These are phyloP conservation scores for Ambrosiella cleistominuta DNA, from an alignment of 2,329 filamentous ascomycete genomes.

Conservation along the genomic window DNA sequence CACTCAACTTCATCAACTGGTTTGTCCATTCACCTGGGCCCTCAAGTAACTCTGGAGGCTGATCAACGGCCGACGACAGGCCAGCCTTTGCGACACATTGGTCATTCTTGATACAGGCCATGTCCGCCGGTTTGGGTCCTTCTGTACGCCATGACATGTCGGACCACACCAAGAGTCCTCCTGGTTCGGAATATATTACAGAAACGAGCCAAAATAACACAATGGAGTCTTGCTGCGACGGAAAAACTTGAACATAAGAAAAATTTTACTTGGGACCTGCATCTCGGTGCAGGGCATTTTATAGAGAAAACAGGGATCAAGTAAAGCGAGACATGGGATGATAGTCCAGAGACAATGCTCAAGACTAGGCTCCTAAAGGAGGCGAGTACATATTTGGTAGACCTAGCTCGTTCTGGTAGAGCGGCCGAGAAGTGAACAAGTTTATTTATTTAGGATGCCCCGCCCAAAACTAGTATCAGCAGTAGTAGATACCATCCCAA, in stretches of 20 bases:
- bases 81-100: not conserved
- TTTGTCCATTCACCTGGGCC: not conserved
- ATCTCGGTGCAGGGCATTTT: not conserved
- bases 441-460: too few species aligned
- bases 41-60: not conserved
- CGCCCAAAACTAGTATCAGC: too few species aligned
- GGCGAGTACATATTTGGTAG: too few species aligned
- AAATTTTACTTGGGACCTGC: not conserved
- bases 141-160: not conserved
- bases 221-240: not conserved
- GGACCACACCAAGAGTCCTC: not conserved
- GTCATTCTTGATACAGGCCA: not conserved
- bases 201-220: not conserved
- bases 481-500: too few species aligned
- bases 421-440: too few species aligned
- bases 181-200: not conserved
- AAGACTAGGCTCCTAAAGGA: too few species aligned
- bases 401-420: too few species aligned
- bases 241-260: not conserved
- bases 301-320: not conserved
- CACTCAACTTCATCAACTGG: not conserved
- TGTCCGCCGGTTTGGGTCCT: not conserved
- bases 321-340: not conserved
- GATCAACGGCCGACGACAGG: not conserved
- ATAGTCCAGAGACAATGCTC: not conserved